Evolutionary conservation across 2,329 filamentous ascomycete genomes (phyloP), one percentile per base, ranked within the genome.

Genomic region (Lasiodiplodia gonubiensis): DNA sequence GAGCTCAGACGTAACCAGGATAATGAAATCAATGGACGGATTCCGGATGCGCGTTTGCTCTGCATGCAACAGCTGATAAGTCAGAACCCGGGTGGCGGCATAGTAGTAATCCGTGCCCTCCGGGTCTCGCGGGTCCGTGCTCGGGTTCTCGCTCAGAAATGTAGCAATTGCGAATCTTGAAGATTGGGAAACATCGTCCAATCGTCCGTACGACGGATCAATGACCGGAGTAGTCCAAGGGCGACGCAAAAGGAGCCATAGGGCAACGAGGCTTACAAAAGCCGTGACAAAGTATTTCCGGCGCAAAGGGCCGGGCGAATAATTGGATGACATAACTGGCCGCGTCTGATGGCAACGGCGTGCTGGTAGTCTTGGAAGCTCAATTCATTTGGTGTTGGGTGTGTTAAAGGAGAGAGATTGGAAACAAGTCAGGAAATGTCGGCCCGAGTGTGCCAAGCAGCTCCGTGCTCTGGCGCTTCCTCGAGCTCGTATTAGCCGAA

Each of bases 1-100:
- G 52, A 80, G 71, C 25, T 74, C 71, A 14, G 71, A 61, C 2
- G 77, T 78, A 21, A 77, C 76, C 11, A 82, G 71, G 11, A 82
- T 77, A 49, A 83, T 69, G 68, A 81, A 79, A 12, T 74, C 71
- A 35, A 72, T 71, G 5, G 72, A 70, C 16, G 72, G 70, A n/a
- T 30, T 69, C 6, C 70, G 69, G 25, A 67, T 73, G 33, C 74
- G 72, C 4, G 74, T 76, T 21, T 70, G 57, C 18, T 70, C 67
- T 23, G 70, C 67, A 65, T 77, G 75, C 1, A 75, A 51, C 3
- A 77, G 71, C 52, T 77, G 75, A 71, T 74, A 77, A 21, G 75
- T 53, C 21, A 77, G 71, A n/a, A 77, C 73, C 4, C 74, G 72
- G 16, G 70, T 69, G 3, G 73, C 74, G 48, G 70, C 55, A 59